Evolutionary conservation across 257 asterid genomes (phyloP).

Genomic region (Ligustrum vulgare): DNA sequence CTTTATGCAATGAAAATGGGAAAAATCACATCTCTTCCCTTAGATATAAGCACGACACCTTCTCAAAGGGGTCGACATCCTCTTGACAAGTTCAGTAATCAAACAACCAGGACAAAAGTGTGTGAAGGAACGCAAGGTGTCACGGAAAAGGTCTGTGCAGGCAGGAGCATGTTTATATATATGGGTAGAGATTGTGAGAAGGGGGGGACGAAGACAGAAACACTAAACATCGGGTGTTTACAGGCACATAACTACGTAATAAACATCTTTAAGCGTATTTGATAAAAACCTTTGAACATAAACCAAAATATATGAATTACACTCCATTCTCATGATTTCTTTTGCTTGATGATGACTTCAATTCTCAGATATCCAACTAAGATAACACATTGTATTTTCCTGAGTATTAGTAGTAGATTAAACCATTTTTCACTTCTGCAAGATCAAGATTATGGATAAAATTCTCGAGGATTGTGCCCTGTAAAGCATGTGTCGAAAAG

Average conservation of each 20-base stretch:
- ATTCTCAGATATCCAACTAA: background rate
- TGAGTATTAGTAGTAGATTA: background rate
- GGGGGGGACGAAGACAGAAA: background rate
- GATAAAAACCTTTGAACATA: background rate
- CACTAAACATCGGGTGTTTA: background rate
- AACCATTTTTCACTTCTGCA: background rate
- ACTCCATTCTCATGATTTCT: background rate
- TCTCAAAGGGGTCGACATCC: background rate
- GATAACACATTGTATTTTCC: background rate
- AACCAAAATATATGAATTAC: background rate
- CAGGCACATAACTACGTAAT: background rate
- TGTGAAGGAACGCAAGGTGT: background rate
- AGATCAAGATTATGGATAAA: background rate
- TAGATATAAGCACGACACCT: background rate
- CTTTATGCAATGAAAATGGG: background rate
- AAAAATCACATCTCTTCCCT: background rate
- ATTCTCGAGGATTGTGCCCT: background rate
- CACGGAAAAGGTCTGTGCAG: background rate
- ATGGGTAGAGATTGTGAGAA: background rate
- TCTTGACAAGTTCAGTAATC: slow-evolving; percentile 4
- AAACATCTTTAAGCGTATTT: background rate
- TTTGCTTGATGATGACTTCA: background rate
- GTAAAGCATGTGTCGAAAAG: background rate
- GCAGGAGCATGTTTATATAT: background rate
- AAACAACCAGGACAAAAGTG: background rate